Base-by-base conservation (phyloP, 192 early-diverging fungal genomes). In the Podila horticola region DNA sequence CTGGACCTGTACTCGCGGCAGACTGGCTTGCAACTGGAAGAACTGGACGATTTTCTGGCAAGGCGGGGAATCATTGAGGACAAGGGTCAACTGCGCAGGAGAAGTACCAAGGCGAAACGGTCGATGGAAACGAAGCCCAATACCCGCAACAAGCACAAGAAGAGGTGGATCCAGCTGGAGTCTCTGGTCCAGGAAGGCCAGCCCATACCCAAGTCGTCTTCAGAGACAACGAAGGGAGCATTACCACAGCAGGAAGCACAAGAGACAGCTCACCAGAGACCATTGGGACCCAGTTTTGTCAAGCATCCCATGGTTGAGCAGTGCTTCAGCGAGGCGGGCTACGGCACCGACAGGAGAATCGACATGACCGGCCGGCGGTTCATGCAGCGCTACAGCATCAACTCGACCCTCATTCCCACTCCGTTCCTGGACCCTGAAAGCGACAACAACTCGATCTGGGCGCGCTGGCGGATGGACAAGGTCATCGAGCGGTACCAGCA, bases 401-500 rank as follows among this genome's bases (percentile, higher is more conserved):
- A 71, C 29, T 49, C 67, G 2, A 55, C 49, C 1, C 34, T 77
- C 4, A 77, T 66, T 17, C 74, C 74, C 0, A 77, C 74, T 1
- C 74, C 74, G 11, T 77, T 66, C 28, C 29, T 77, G 11, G 74
- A 77, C 36, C 74, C 74, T 15, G 68, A 66, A 49, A 24, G 55
- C 0, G 74, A 77, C 48, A 71, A 65, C 20, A 58, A 48, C n/a
- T 59, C 74, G 17, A 70, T 77, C 48, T 77, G 74, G 74, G 64
- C 74, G 3, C 58, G 74, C 3, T 71, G 62, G 68, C 52, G 74
- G 8, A 77, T 77, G 74, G 74, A 77, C 36, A 77, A 77, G 64
- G 74, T 71, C 64, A 66, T 77, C 22, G 74, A 77, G 28, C 67
- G 74, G 26, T 77, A 77, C 48, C 74, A 71, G n/a, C 74, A 77